Base-by-base conservation (phyloP, 352 stramenopile genomes). In the Phytophthora megakarya region DNA sequence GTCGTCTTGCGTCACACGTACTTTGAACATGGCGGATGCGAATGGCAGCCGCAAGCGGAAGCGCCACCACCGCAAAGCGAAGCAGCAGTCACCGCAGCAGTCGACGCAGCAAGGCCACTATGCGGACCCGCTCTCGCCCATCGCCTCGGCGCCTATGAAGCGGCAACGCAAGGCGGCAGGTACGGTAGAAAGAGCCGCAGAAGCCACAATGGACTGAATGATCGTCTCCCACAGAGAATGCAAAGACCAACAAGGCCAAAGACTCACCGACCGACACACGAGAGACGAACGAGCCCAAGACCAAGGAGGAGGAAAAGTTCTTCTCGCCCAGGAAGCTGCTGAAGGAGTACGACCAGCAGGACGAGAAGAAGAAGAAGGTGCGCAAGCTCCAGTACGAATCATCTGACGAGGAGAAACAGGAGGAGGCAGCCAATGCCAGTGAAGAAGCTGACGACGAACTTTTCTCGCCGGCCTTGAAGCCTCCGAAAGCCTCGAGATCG, bases 111-210 rank as follows among this genome's bases (percentile, higher is more conserved):
- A 65, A 19, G 86, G 86, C 4, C 75, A 91, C 70, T 95, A 95
- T 45, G 84, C 83, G 1, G 84, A 95, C 62, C 84, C 83, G 23
- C 68, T 80, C 43, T 95, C 86, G 19, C 86, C 86, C 30, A 95
- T 95, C 56, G 84, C 86, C 30, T 95, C 86, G 10, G 93, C 86
- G 50, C 86, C 86, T 19, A 78, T 95, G 69, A 93, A 95, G 77
- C 75, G 80, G 8, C 82, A 83, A 49, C 82, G 76, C 46, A 78
- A 84, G 38, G 59, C 63, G 25, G 59, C 65, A 67, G 65, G 73
- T 86, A 67, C 46, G 38, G 3, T 28, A 45, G 5, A 15, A 40
- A 5, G 15, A 45, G 26, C 30, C 32, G 19, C 37, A 51, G 16
- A 32, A 7, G 30, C n/a, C n/a, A n/a, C n/a, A n/a, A n/a, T n/a